Percentiles rank a stretch among this genome's conserved stretches.
Conservation (phyloP, 768 basidiomycete species). For the Hemileccinum impolitum region DNA sequence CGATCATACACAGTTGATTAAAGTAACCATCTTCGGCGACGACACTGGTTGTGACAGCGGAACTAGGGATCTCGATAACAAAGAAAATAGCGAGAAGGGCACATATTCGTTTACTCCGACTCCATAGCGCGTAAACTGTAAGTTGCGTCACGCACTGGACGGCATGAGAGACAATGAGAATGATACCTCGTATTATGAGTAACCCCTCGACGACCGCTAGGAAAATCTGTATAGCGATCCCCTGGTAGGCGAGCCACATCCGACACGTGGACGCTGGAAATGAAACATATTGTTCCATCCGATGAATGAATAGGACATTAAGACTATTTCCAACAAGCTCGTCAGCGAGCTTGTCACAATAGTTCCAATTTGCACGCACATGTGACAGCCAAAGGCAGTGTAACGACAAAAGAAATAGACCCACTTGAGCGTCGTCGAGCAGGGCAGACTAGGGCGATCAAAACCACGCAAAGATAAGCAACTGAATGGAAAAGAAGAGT, state of each 20-base stretch:
- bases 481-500: background rate
- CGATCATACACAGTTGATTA: slow-evolving; percentile 7
- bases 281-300: slow-evolving; percentile 1
- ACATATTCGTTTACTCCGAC: slow-evolving; percentile 2
- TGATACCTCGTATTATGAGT: slow-evolving; percentile 10
- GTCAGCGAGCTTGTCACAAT: background rate
- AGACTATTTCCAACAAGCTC: background rate
- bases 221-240: background rate
- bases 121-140: slow-evolving; percentile 7
- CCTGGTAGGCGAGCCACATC: slow-evolving; percentile 11
- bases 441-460: background rate
- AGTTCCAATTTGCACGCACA: background rate
- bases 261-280: slow-evolving; percentile 2
- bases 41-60: background rate
- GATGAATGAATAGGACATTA: slow-evolving; percentile 1
- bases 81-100: slow-evolving; percentile 3
- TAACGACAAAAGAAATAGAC: slow-evolving; percentile 10
- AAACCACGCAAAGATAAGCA: background rate
- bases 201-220: slow-evolving; percentile 10
- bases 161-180: background rate
- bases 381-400: slow-evolving; percentile 2
- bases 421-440: slow-evolving; percentile 4
- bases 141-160: background rate
- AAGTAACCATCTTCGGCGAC: background rate
- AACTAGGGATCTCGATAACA: background rate